Evolutionary conservation across 179 eudicot genomes (phyloP), one percentile per base, ranked within the genome.

Genomic region (Monotropa hypopitys): DNA sequence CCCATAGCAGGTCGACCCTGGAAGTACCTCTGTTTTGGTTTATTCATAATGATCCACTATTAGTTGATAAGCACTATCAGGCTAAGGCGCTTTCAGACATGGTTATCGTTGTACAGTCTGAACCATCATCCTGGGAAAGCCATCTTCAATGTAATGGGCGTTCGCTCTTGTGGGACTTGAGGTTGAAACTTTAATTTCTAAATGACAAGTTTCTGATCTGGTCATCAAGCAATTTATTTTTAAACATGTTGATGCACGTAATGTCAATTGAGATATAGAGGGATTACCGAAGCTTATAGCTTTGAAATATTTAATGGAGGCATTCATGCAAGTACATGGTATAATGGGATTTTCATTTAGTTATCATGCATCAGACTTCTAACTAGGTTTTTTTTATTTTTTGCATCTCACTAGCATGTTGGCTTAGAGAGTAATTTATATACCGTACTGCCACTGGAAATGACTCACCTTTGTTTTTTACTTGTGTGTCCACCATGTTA

Each of bases 11-110:
- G 83, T 87, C 92, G 75, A 88, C 92, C 8, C 82, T 94, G 78
- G 98, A 94, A 85, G 86, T 94, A 75, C 98, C 98, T 32, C 86
- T 94, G 68, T 94, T 94, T 80, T 94, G 98, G 98, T 94, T 92
- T 78, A 89, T 94, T 81, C 86, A 90, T 62, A 81, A 88, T 76
- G 98, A 94, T 75, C 83, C 93, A 57, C 78, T 94, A 81, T 83
- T 94, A 21, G 89, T 94, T 76, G 98, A 94, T 90, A 94, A 92
- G 85, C 90, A 94, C 86, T 91, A 88, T 83, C 97, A 92, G 84
- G 97, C 98, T 53, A 94, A 92, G 83, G 90, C 98, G 38, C 97
- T 94, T 78, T 88, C 97, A 26, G 97, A 92, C 84, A 94, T 94
- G 98, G 88, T 94, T 76, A 80, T 94, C 66, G 96, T 94, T 82